Base-by-base conservation (phyloP, 148 eudicot species). In the Cornus florida region DNA sequence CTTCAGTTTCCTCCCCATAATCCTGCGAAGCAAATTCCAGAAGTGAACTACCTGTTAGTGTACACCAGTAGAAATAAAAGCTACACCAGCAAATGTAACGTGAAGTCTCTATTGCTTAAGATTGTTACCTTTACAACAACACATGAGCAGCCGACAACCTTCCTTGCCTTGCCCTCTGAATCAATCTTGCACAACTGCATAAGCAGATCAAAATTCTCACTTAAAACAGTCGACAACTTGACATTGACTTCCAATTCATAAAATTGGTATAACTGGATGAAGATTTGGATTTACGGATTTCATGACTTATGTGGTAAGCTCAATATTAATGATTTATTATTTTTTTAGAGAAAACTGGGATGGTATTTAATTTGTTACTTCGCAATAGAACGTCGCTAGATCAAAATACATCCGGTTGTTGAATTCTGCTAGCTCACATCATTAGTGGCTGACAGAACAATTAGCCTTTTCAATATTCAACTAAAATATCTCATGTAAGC, bases 1-100 rank as follows among this genome's bases (percentile, higher is more conserved):
- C 92, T 76, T 90, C 92, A 2, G 84, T 81, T 72, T 90, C 92
- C 82, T 90, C 92, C 6, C 92, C 92, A 72, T 75, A 90, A 80
- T 90, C 92, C 92, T 90, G 79, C 39, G 67, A 11, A 48, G 67
- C 19, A 60, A 60, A 73, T 1, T 9, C 23, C 17, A 53, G 59
- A 53, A 13, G 59, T 53, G 53, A 48, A 48, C 53, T 53, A 3
- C 59, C 16, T 4, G 66, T 13, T 3, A 62, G 20, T 12, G 53
- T 48, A 48, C 53, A 48, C 53, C 53, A 14, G 20, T 4, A 12
- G 6, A 35, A 57, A 57, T 13, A 57, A 35, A 57, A 57, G 20
- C 17, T 19, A 20, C 66, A 62, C 22, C 23, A 62, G 66, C 20
- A 20, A 62, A 62, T 0, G 8, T 13, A 62, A 62, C 23, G 20